Percentiles rank a stretch among this genome's conserved stretches.
phyloP scores from a whole-genome alignment of 2,329 filamentous ascomycete species.

The Pseudogymnoascus sp. region DNA sequence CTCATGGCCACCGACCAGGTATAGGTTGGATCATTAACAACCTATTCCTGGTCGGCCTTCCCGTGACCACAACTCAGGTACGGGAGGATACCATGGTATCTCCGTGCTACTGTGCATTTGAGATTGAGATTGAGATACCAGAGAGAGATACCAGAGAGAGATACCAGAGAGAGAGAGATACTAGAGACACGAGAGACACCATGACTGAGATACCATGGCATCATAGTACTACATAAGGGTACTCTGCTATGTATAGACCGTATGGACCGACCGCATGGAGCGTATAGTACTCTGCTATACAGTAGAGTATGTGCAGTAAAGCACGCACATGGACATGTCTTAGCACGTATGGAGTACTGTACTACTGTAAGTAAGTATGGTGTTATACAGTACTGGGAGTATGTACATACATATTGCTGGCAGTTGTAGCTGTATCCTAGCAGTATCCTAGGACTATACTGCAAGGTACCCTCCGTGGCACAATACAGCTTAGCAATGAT shows the following conservation, averaged over 20 bases:
- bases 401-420: neutral
- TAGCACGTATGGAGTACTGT: neutral
- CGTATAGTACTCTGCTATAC: no score
- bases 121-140: no score
- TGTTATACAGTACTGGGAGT: neutral
- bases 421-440: no score
- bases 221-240: neutral
- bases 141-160: no score
- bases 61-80: neutral
- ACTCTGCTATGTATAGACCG: no score
- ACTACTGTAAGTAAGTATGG: neutral
- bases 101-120: no score
- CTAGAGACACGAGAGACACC: no score
- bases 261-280: no score
- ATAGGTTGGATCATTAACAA: neutral
- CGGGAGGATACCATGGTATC: no score
- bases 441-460: neutral
- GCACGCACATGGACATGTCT: constrained; percentile 3
- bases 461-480: neutral
- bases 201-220: neutral
- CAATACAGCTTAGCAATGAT: neutral
- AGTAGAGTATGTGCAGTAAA: neutral
- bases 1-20: neutral
- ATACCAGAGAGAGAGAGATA: neutral
- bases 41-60: neutral